Evolutionary conservation across 176 grass and related monocot genomes (phyloP), one percentile per base, ranked within the genome.

Genomic region (Chrysopogon serrulatus): DNA sequence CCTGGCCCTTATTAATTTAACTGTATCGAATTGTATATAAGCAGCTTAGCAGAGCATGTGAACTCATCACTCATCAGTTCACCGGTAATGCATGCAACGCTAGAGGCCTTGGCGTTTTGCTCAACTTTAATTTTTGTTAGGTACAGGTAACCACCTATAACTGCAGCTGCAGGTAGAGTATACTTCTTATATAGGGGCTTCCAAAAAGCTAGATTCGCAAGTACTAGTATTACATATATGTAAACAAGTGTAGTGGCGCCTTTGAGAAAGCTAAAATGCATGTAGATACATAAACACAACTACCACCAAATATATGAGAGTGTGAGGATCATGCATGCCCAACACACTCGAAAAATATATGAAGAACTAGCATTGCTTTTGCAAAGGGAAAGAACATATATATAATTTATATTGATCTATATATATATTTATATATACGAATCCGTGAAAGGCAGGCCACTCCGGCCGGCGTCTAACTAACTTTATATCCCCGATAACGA

Each of bases 271-370:
- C n/a, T n/a, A n/a, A n/a, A n/a, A 68, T 24, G 77, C n/a, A n/a
- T n/a, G n/a, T n/a, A n/a, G n/a, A n/a, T n/a, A n/a, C n/a, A n/a
- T n/a, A n/a, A n/a, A n/a, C n/a, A n/a, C n/a, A n/a, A n/a, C n/a
- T n/a, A n/a, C n/a, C n/a, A n/a, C n/a, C n/a, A n/a, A n/a, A n/a
- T n/a, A n/a, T n/a, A n/a, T 31, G n/a, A 66, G 43, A 43, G 69
- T 69, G 71, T 84, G 82, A 19, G 28, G 39, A 28, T 76, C 70
- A 49, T 65, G 70, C n/a, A n/a, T n/a, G n/a, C 31, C 42, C 11
- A 14, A 26, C 18, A 19, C 19, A 23, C 49, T 23, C 49, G 51
- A 0, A 18, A 49, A 66, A 31, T 34, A 33, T 5, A 65, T 33
- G 19, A 30, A 42, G 21, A 44, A 27, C 49, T 18, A 12, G 1